Evolutionary conservation across 495 filamentous ascomycete species (phyloP), one percentile per base, ranked within the genome.

Genomic region (Cladorrhinum samala): DNA sequence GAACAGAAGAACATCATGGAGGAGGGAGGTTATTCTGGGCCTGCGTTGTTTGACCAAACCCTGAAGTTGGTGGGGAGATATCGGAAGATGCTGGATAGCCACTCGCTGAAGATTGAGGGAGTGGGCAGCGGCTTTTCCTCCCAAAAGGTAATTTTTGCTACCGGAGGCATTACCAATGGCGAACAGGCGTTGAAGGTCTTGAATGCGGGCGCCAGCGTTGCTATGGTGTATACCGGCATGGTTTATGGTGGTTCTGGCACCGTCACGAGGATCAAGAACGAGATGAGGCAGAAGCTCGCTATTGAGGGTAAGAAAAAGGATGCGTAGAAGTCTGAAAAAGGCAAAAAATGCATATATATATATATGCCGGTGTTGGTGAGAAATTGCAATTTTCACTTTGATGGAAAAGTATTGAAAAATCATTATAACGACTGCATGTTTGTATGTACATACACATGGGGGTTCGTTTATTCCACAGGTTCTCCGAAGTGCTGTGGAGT

Each of bases 1-100:
- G 92, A 97, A 64, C 77, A 82, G 60, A 59, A 71, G 42, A 74
- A 82, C 0, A 58, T 95, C 45, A 72, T 73, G 19, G 91, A 98
- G 73, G 79, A 83, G 8, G 93, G 93, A 1, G 93, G 93, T 0
- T 92, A 89, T 61, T 95, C 90, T 0, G 93, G 93, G 11, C 93
- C 92, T 2, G 85, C 86, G 66, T 77, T 94, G 66, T 93, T 96
- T 57, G 81, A 85, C 36, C 77, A 81, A 52, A 95, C 88, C 2
- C 66, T 90, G 37, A 73, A 75, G 7, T 72, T 97, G 24, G 89
- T 96, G 0, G 83, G 81, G 47, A 76, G 83, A 50, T 97, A 96
- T 68, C 79, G 90, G 27, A 77, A 77, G 41, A 72, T 84, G 62
- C 74, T 97, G 4, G 89, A 96, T 58, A 68, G 64, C 27, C 66